These are phyloP conservation scores for Populus alba DNA, from an alignment of 345 rosid genomes.

Conservation along the genomic window DNA sequence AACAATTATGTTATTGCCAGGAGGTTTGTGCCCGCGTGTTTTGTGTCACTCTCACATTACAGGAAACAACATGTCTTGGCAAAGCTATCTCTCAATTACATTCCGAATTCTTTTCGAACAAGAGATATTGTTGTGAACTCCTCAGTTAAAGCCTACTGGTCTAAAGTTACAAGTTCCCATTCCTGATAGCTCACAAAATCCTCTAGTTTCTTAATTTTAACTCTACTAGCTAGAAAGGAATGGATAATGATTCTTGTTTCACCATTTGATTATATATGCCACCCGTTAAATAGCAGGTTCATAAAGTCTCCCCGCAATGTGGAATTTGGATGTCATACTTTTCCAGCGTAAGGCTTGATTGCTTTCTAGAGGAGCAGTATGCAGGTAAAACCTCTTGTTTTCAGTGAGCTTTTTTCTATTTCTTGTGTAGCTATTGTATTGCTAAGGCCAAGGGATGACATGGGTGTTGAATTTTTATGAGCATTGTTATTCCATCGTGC, in stretches of 20 bases:
- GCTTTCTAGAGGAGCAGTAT: conserved; percentile 1
- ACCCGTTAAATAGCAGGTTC: neutral
- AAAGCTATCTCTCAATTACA: neutral
- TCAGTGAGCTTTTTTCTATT: neutral
- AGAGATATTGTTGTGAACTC: too few relatives aligned
- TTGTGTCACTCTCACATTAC: neutral
- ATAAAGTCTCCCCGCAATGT: neutral
- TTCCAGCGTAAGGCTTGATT: neutral
- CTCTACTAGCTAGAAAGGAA: neutral
- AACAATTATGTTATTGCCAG: neutral
- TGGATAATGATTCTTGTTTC: neutral
- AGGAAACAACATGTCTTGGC: neutral
- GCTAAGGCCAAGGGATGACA: neutral
- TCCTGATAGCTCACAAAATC: neutral
- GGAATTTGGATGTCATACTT: neutral
- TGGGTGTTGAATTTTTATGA: neutral
- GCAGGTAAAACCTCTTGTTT: conserved; percentile 1
- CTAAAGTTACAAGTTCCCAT: neutral
- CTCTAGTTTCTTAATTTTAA: neutral
- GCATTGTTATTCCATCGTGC: neutral
- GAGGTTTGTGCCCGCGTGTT: neutral
- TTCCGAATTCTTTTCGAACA: neutral
- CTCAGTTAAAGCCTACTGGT: too few relatives aligned
- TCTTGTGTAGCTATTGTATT: neutral
- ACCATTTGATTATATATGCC: neutral